Evolutionary conservation across 2,329 filamentous ascomycete species (phyloP), one percentile per base, ranked within the genome.

Genomic region (Botrytis porri): DNA sequence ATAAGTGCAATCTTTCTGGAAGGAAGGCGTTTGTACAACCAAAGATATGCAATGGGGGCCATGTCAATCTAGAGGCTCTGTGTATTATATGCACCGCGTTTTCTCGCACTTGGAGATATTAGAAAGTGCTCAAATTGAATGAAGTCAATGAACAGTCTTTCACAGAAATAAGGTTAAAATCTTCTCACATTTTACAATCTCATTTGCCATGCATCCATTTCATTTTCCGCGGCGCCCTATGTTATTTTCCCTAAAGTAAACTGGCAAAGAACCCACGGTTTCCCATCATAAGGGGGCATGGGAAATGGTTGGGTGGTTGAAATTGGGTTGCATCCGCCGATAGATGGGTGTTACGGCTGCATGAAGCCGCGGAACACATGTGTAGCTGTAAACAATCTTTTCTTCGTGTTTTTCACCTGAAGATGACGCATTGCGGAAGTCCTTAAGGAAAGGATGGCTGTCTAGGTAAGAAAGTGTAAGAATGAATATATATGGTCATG

Each of bases 11-110:
- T 73, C 73, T 74, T 76, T 64, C 62, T 63, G 71, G 66, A 70
- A 70, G 75, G 73, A 73, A 75, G 76, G 75, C 74, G 75, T 76
- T 75, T 77, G 78, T 80, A 79, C 76, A 74, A 79, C 75, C 73
- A 78, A 57, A 73, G 72, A 75, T 73, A 69, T 73, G 77, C 77
- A 76, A 29, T 76, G 75, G 76, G 73, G 72, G 65, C 74, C 75
- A 78, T 74, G 75, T 71, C 72, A 74, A 74, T 66, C 75, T 73
- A 76, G 73, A 72, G 75, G 74, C 69, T 76, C 73, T 75, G 76
- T 79, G 77, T 79, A 79, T 71, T 73, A 78, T 78, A 77, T 75
- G 75, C 75, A 75, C 69, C 57, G 32, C 62, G 64, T 73, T 73
- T 75, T 75, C 57, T 73, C 73, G 74, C 74, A 70, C 74, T 75